Evolutionary conservation across 306 rosid species (phyloP).

Genomic region (Prunus kanzakura): DNA sequence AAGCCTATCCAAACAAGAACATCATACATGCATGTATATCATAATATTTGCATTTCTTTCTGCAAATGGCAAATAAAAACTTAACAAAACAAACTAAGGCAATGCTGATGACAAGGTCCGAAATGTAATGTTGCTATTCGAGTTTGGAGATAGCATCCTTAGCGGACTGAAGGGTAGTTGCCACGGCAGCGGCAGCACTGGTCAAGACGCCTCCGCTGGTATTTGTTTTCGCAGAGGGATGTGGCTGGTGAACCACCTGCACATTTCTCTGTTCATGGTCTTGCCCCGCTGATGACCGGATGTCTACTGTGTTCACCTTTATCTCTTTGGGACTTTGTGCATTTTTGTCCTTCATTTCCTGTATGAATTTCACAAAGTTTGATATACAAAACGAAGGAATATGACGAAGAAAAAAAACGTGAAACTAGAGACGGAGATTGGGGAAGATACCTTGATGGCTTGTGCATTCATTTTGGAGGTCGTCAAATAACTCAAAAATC

Average conservation of each 20-base stretch:
- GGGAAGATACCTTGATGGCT: conserved; percentile 32
- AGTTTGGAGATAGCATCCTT: conserved; percentile 49
- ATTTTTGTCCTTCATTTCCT: conserved; percentile 31
- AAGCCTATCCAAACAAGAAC: not conserved
- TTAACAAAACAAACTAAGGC: not conserved
- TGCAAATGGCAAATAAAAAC: not conserved
- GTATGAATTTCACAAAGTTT: not conserved
- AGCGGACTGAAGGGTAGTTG: conserved; percentile 51
- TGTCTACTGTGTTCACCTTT: conserved; percentile 54
- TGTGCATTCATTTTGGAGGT: conserved; percentile 40
- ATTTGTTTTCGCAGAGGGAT: conserved; percentile 19
- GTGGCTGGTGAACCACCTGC: conserved; percentile 49
- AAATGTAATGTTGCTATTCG: conserved; percentile 2
- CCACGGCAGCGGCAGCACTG: conserved; percentile 47
- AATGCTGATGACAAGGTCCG: not conserved
- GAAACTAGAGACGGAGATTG: not conserved
- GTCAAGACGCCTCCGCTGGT: conserved; percentile 56
- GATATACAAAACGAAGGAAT: not conserved
- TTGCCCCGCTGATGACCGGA: conserved; percentile 48
- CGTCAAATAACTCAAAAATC: not conserved
- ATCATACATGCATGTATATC: not conserved
- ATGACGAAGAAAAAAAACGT: not conserved
- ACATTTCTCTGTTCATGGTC: conserved; percentile 38
- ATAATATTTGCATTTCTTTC: no score
- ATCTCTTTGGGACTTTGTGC: conserved; percentile 23